Evolutionary conservation across 176 grass and related monocot genomes (phyloP), one percentile per base, ranked within the genome.

Genomic region (Eragrostis curvula): DNA sequence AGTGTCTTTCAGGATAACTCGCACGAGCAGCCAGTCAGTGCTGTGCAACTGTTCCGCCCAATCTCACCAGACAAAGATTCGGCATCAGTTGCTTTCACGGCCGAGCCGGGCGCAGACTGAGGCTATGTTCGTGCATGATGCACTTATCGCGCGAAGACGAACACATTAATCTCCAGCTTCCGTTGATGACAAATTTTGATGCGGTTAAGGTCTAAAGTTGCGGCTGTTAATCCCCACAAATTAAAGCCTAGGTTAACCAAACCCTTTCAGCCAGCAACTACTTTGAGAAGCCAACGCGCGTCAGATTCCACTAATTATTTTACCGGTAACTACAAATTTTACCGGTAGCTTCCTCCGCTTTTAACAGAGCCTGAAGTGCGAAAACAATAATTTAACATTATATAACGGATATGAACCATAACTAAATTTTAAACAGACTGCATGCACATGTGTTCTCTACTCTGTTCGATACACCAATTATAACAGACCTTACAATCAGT

Each of bases 181-280:
- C 71, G 17, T 58, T 13, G 62, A 51, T 49, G 43, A 73, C 84
- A 73, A 39, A 71, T 59, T 80, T 41, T 46, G 56, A 48, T 18
- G 66, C 27, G 58, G 50, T 78, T 71, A 79, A 79, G 84, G 84
- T 90, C 88, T 79, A 90, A 90, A 90, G 79, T 90, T 90, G 84
- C 84, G 84, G 88, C 88, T 52, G 79, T 90, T 90, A 86, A 86
- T 52, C 48, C 42, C 51, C 70, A 75, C 63, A 74, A n/a, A n/a
- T n/a, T n/a, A n/a, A 68, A 74, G 20, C 40, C 60, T 81, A 68
- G 79, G 74, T 66, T 74, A 86, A 67, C 60, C 60, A 66, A 80
- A 81, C 48, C 18, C 57, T 81, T 61, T 28, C 74, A 20, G 36
- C 40, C 40, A 12, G 49, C 27, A 68, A 63, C 23, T 55, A 25